phyloP scores from a whole-genome alignment of 73 alveolate species.

The Strombidium stylifer region DNA sequence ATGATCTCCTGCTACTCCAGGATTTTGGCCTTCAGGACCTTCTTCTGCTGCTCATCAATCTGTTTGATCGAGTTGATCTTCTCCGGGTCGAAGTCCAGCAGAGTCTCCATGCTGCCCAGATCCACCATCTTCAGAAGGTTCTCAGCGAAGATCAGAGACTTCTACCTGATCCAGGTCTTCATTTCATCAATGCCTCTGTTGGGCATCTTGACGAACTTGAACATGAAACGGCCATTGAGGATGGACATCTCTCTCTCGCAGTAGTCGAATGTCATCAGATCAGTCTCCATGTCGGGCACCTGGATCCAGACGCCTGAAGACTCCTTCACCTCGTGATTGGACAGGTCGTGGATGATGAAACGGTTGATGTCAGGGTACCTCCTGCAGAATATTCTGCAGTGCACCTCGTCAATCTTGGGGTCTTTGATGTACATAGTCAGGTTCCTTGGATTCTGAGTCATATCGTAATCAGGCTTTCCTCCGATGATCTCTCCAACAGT shows the following conservation, averaged over 20 bases:
- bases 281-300: no score
- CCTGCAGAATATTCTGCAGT: slow-evolving; percentile 50
- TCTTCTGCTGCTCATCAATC: neutral
- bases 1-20: neutral
- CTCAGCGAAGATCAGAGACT: slow-evolving; percentile 23
- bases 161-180: slow-evolving; percentile 54
- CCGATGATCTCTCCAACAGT: slow-evolving; percentile 22
- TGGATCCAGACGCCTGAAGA: slow-evolving; percentile 35
- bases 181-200: slow-evolving; percentile 26
- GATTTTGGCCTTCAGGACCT: neutral
- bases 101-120: neutral
- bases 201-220: neutral
- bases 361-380: slow-evolving; percentile 21
- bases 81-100: neutral
- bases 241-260: no score
- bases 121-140: neutral
- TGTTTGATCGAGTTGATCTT: neutral
- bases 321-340: neutral
- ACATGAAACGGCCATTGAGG: no score
- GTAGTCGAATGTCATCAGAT: no score
- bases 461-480: slow-evolving; percentile 5
- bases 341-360: slow-evolving; percentile 43
- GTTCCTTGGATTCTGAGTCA: neutral
- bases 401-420: slow-evolving; percentile 46
- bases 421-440: slow-evolving; percentile 69